These are phyloP conservation scores for Kondoa malvinella DNA, from an alignment of 768 basidiomycete species.

Conservation along the genomic window DNA sequence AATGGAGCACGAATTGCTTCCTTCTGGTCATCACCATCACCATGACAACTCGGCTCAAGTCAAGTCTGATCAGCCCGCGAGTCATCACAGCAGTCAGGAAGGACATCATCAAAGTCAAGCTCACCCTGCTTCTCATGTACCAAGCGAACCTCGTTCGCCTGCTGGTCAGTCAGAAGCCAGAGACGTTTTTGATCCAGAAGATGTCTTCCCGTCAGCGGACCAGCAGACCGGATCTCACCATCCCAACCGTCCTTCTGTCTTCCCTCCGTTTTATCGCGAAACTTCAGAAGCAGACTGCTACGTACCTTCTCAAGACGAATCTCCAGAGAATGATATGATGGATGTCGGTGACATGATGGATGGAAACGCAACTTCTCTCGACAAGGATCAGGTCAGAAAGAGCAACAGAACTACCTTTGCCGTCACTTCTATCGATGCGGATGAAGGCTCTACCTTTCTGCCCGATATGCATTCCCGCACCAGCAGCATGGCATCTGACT, in stretches of 20 bases:
- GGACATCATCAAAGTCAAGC: neutral
- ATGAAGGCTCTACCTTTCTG: neutral
- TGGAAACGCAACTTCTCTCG: neutral
- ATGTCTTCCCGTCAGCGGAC: neutral
- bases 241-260: neutral
- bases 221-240: neutral
- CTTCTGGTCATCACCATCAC: neutral
- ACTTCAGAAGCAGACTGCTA: neutral
- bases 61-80: neutral
- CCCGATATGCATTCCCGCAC: neutral
- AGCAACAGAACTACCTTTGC: neutral
- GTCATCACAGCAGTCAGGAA: neutral
- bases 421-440: neutral
- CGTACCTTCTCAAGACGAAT: neutral
- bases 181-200: slow-evolving; percentile 7
- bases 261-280: neutral
- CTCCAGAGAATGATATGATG: neutral
- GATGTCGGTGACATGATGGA: no score
- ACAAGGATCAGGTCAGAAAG: neutral
- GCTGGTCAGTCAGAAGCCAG: neutral
- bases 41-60: neutral
- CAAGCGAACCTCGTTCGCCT: neutral
- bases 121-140: neutral
- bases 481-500: neutral
- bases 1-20: neutral